Evolutionary conservation across 768 basidiomycete species (phyloP), one percentile per base, ranked within the genome.

Genomic region (Tylopilus cervinicoccineus): DNA sequence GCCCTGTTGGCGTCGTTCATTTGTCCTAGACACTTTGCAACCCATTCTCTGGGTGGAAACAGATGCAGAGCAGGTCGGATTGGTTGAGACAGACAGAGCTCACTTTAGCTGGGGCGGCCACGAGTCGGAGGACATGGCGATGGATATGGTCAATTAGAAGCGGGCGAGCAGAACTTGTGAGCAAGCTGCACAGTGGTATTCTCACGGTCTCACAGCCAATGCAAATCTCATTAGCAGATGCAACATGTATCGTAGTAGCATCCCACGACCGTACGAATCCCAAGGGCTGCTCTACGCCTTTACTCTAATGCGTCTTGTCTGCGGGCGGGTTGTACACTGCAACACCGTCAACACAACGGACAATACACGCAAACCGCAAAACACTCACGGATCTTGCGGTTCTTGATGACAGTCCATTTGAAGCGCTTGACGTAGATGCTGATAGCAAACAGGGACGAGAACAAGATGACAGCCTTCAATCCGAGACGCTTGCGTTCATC

Each of bases 401-500:
- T 89, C 82, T 97, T 97, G 72, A 97, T 83, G 43, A 76, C 73
- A 6, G 76, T 73, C 93, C 93, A 97, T 72, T 97, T 97, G 83
- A 92, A 94, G 62, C 92, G 83, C 74, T 98, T 98, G 64, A 94
- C 79, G 65, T 92, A 93, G 57, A 98, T 64, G 57, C 84, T 84
- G 65, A 95, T 61, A 16, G 81, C 82, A 45, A 84, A 86, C 66
- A 97, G 74, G 12, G 84, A 71, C 36, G 93, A 90, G 73, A 98
- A 88, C 65, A 98, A 76, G 65, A 97, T 93, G 59, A 94, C 83
- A 19, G 93, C 94, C 73, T 97, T 94, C 69, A 98, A 75, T 56
- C 96, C 95, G 65, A 86, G 85, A 79, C 92, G 93, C 78, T 99
- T 98, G 67, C 96, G 79, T 67, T 94, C 88, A 64, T 99, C 96